phyloP scores from a whole-genome alignment of 495 filamentous ascomycete species.

The Penicillium arizonense region DNA sequence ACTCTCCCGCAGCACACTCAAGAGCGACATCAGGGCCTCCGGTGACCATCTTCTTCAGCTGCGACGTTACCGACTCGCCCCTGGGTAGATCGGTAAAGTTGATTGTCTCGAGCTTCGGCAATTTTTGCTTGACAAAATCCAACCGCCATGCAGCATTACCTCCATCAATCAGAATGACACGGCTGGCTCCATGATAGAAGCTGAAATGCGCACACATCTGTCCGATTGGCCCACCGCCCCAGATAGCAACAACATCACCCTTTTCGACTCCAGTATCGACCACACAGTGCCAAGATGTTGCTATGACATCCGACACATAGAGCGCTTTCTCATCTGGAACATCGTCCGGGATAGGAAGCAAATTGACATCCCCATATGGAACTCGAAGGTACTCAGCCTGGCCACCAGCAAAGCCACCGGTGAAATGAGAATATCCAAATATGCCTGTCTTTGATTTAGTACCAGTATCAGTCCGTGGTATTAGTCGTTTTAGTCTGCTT shows the following conservation, averaged over 20 bases:
- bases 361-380: slow-evolving; percentile 78
- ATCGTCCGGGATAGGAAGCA: slow-evolving; percentile 74
- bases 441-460: slow-evolving; percentile 30
- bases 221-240: slow-evolving; percentile 52
- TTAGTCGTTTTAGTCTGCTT: slow-evolving; percentile 25
- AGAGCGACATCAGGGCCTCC: slow-evolving; percentile 75
- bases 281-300: slow-evolving; percentile 77
- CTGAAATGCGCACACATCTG: slow-evolving; percentile 77
- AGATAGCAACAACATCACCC: slow-evolving; percentile 74
- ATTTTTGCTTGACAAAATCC: slow-evolving; percentile 60
- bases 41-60: slow-evolving; percentile 69
- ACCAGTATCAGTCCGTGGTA: neutral
- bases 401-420: slow-evolving; percentile 85
- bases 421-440: slow-evolving; percentile 63
- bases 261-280: slow-evolving; percentile 81
- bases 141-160: slow-evolving; percentile 62
- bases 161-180: slow-evolving; percentile 80
- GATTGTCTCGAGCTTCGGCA: slow-evolving; percentile 60
- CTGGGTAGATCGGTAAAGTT: slow-evolving; percentile 53
- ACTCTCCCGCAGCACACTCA: slow-evolving; percentile 84
- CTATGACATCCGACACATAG: slow-evolving; percentile 77
- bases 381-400: slow-evolving; percentile 88
- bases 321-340: slow-evolving; percentile 88
- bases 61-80: slow-evolving; percentile 61
- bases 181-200: slow-evolving; percentile 65